These are phyloP conservation scores for Aspergillus transmontanensis DNA, from an alignment of 2,329 filamentous ascomycete species.

Conservation along the genomic window DNA sequence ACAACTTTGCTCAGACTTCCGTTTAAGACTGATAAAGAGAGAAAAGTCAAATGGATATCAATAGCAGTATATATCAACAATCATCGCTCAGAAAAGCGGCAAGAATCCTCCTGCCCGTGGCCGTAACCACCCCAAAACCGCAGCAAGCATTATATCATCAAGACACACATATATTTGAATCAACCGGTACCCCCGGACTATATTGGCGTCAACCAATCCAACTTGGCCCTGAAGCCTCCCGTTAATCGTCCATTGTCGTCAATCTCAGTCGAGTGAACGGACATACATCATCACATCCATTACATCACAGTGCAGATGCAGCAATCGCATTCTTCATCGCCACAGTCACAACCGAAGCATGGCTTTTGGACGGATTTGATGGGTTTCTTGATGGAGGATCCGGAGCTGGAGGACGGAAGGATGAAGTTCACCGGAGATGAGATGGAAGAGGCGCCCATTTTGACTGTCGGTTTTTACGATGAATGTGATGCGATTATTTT, in stretches of 20 bases:
- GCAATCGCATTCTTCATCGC: constrained; percentile 45
- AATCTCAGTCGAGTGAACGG: background rate
- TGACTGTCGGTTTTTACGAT: background rate
- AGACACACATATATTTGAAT: background rate
- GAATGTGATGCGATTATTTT: background rate
- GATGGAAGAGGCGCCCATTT: constrained; percentile 24
- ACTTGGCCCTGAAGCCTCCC: background rate
- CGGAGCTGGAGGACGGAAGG: constrained; percentile 38
- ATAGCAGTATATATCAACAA: background rate
- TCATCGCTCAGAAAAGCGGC: background rate
- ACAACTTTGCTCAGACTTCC: background rate
- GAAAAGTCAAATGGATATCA: background rate
- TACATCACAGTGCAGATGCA: constrained; percentile 47
- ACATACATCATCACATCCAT: constrained; percentile 8
- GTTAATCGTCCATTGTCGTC: background rate
- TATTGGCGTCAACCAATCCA: background rate
- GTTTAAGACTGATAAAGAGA: background rate
- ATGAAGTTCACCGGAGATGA: constrained; percentile 33
- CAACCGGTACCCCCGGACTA: background rate
- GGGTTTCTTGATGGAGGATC: constrained; percentile 39
- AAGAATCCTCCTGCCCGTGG: background rate
- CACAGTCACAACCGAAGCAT: constrained; percentile 46
- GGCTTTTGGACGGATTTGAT: constrained; percentile 43
- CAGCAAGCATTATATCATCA: background rate
- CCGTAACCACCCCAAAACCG: background rate